Evolutionary conservation across 2,329 filamentous ascomycete species (phyloP).

Genomic region (Aspergillus carbonarius): DNA sequence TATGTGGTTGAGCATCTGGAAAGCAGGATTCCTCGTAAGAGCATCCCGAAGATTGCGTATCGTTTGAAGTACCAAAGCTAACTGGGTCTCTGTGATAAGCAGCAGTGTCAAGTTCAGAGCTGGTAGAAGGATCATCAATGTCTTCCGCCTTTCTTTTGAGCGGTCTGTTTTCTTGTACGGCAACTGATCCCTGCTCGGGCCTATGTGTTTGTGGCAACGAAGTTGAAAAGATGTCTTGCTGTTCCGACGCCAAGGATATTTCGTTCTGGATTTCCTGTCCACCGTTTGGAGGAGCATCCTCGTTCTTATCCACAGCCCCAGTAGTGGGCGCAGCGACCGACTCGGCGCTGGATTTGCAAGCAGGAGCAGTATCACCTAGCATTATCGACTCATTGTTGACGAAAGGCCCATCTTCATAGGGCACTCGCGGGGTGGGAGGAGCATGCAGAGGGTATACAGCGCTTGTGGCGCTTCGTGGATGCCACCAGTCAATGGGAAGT

Average conservation of each 20-base stretch:
- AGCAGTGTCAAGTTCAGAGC: background rate
- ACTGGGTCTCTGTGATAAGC: background rate
- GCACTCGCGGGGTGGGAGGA: background rate
- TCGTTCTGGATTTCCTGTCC: background rate
- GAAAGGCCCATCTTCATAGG: slow-evolving; percentile 26
- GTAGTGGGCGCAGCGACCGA: background rate
- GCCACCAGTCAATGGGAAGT: background rate
- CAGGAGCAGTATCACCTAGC: background rate
- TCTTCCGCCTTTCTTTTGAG: slow-evolving; percentile 35
- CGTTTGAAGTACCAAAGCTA: background rate
- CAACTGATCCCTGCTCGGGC: background rate
- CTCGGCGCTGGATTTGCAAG: background rate
- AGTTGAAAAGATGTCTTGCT: background rate
- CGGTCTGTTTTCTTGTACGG: background rate
- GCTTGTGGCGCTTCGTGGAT: background rate
- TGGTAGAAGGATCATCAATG: slow-evolving; percentile 18
- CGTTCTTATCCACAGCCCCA: background rate
- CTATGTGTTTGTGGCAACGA: background rate
- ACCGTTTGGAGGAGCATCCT: background rate
- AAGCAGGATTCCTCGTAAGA: slow-evolving; percentile 10
- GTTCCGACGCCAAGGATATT: background rate
- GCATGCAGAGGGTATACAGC: background rate
- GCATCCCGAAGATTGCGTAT: background rate
- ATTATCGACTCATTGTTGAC: slow-evolving; percentile 1
- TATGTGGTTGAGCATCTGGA: slow-evolving; percentile 29